These are phyloP conservation scores for Penicillium turbatum DNA, from an alignment of 495 filamentous ascomycete genomes.

Conservation along the genomic window DNA sequence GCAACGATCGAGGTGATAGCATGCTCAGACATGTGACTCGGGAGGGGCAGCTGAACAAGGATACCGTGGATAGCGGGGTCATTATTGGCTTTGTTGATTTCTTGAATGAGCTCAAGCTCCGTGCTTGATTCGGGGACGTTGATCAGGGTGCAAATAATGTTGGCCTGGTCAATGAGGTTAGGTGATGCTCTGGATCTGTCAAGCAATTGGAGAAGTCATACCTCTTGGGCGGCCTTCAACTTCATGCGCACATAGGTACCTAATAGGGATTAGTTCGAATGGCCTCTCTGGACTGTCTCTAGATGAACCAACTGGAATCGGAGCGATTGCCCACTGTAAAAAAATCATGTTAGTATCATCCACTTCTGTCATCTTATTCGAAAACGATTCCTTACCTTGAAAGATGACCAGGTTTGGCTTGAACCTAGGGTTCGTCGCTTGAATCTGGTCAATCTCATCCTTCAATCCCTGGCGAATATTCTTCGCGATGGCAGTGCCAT, in stretches of 20 bases:
- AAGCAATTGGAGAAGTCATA: constrained; percentile 31
- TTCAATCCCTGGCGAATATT: constrained; percentile 75
- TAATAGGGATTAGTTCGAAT: constrained; percentile 38
- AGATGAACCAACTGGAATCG: constrained; percentile 75
- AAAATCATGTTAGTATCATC: constrained; percentile 10
- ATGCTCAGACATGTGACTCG: constrained; percentile 83
- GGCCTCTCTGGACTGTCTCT: background rate
- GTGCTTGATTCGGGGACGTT: constrained; percentile 77
- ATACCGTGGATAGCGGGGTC: constrained; percentile 86
- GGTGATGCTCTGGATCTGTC: constrained; percentile 6
- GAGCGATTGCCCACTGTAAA: constrained; percentile 72
- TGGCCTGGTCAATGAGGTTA: constrained; percentile 53
- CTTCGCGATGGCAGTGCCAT: constrained; percentile 92
- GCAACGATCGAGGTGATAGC: constrained; percentile 83
- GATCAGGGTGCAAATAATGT: constrained; percentile 80
- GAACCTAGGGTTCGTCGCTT: constrained; percentile 78
- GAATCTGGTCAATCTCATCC: constrained; percentile 72
- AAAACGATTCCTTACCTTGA: constrained; percentile 59
- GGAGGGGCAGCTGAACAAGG: constrained; percentile 88
- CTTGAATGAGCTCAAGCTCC: constrained; percentile 78
- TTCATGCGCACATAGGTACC: constrained; percentile 99
- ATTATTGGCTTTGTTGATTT: constrained; percentile 78
- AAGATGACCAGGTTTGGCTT: constrained; percentile 86
- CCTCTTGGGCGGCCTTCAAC: constrained; percentile 92
- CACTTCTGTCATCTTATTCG: background rate